Percentiles rank a stretch among this genome's conserved stretches.
Evolutionary conservation across 176 grass and related monocot genomes (phyloP).

Genomic region (Echinochloa phyllopogon): DNA sequence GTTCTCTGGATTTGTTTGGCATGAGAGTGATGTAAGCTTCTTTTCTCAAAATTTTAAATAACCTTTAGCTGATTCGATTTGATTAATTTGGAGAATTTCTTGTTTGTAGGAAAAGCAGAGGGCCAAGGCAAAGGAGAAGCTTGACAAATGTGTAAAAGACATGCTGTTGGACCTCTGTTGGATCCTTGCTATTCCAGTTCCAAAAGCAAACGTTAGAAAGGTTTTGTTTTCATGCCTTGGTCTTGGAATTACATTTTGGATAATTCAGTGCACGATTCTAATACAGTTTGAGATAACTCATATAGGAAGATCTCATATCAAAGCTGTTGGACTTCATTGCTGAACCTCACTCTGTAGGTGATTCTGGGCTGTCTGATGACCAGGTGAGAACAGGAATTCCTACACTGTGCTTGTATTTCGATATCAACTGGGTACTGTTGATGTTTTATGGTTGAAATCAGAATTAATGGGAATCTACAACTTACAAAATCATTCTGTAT

Average conservation of each 20-base stretch:
- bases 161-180: constrained; percentile 81
- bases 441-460: constrained; percentile 30
- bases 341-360: constrained; percentile 66
- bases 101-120: constrained; percentile 91
- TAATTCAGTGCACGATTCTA: constrained; percentile 25
- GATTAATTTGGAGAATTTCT: constrained; percentile 39
- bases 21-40: constrained; percentile 72
- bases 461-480: constrained; percentile 14
- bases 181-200: constrained; percentile 77
- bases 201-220: constrained; percentile 82
- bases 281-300: constrained; percentile 45
- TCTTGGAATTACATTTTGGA: constrained; percentile 16
- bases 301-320: constrained; percentile 87
- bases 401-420: constrained; percentile 18
- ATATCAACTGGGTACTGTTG: constrained; percentile 29
- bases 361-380: constrained; percentile 58
- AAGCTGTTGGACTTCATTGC: constrained; percentile 96
- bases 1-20: constrained; percentile 82
- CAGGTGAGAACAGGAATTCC: constrained; percentile 45
- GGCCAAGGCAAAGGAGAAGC: constrained; percentile 95
- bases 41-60: constrained; percentile 25
- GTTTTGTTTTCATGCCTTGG: constrained; percentile 47
- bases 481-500: constrained; percentile 14
- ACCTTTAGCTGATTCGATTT: constrained; percentile 9
- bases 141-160: constrained; percentile 96